phyloP scores from a whole-genome alignment of 768 basidiomycete species.

The Saitozyma sp. region DNA sequence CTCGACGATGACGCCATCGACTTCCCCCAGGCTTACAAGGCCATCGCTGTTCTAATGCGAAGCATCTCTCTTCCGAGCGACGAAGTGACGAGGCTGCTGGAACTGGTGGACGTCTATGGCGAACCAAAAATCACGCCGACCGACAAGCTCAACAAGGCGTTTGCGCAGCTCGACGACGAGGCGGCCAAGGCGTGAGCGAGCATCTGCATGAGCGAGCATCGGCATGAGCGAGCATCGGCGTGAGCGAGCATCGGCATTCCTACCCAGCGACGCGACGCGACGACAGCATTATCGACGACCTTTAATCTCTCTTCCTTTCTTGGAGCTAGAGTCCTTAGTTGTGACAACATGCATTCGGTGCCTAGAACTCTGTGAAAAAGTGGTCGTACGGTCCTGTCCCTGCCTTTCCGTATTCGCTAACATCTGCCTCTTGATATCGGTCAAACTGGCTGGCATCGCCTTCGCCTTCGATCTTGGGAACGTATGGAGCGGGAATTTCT shows the following conservation, averaged over 20 bases:
- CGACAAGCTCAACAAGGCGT: conserved; percentile 48
- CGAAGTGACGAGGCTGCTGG: conserved; percentile 44
- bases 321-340: too few relatives aligned
- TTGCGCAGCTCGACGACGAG: conserved; percentile 33
- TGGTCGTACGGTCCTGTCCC: conserved; percentile 59
- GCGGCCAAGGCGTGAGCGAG: conserved; percentile 7
- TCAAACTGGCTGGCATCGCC: conserved; percentile 81
- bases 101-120: conserved; percentile 52
- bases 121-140: conserved; percentile 51
- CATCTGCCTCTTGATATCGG: conserved; percentile 55
- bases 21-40: conserved; percentile 77
- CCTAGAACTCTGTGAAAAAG: conserved; percentile 69
- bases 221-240: not conserved
- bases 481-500: conserved; percentile 93
- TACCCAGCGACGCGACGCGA: too few relatives aligned
- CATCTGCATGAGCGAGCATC: not conserved
- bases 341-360: too few relatives aligned
- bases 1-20: conserved; percentile 89
- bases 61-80: conserved; percentile 37
- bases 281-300: too few relatives aligned
- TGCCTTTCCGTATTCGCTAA: conserved; percentile 53
- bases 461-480: conserved; percentile 86
- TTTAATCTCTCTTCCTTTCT: too few relatives aligned
- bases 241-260: not conserved
- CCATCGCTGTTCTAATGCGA: conserved; percentile 69